A percentile compares a stretch with the other conserved stretches of the same genome.
These are phyloP conservation scores for Calonectria pseudoturangicola DNA, from an alignment of 2,329 filamentous ascomycete species.

Conservation along the genomic window DNA sequence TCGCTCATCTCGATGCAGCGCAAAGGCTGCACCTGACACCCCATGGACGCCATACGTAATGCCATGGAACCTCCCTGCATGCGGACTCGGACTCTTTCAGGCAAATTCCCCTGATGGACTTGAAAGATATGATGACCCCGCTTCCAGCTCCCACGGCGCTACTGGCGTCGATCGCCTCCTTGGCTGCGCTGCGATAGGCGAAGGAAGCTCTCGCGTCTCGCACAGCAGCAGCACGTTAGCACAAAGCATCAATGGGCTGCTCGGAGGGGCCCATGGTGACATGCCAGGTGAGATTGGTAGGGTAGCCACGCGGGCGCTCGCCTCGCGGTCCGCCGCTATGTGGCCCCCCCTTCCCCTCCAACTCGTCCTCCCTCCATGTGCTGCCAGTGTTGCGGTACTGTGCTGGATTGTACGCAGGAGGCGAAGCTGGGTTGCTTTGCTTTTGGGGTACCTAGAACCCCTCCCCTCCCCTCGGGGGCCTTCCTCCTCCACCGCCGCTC, in stretches of 20 bases:
- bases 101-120: conserved; percentile 16
- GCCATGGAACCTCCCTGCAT: conserved; percentile 18
- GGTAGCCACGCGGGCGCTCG: conserved; percentile 22
- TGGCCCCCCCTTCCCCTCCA: neutral
- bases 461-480: neutral
- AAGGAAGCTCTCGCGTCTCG: neutral
- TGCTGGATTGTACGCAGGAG: conserved; percentile 21
- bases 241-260: conserved; percentile 10
- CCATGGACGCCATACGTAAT: conserved; percentile 17
- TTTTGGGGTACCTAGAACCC: conserved; percentile 10
- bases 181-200: conserved; percentile 13
- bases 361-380: neutral
- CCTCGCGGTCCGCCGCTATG: neutral
- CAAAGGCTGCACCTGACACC: neutral
- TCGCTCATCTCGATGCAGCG: conserved; percentile 39
- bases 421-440: conserved; percentile 6
- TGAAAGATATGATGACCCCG: conserved; percentile 23
- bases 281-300: conserved; percentile 16
- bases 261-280: conserved; percentile 9
- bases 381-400: conserved; percentile 14
- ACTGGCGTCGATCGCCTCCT: conserved; percentile 26
- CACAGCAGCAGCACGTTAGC: conserved; percentile 17
- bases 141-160: conserved; percentile 20
- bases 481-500: neutral
- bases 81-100: neutral